A percentile compares a stretch with the other conserved stretches of the same genome.
phyloP scores from a whole-genome alignment of 2,329 filamentous ascomycete species.

The Colletotrichum lentis region DNA sequence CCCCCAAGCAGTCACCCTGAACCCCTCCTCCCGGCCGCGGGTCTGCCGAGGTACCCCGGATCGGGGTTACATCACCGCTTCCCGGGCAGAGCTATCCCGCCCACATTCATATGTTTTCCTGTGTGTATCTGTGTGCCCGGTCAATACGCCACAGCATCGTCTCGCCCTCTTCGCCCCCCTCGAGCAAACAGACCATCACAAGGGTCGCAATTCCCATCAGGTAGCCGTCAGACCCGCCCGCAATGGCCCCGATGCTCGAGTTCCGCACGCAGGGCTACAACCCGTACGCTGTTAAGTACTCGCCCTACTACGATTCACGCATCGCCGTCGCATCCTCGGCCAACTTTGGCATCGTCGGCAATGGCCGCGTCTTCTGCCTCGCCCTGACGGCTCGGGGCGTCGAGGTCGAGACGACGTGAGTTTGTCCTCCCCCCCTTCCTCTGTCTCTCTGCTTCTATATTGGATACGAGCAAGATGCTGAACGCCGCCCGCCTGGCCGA shows the following conservation, averaged over 20 bases:
- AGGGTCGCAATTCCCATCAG: constrained; percentile 14
- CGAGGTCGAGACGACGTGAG: constrained; percentile 80
- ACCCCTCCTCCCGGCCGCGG: neutral
- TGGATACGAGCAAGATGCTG: neutral
- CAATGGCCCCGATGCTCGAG: constrained; percentile 78
- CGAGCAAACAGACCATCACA: neutral
- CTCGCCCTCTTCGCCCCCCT: neutral
- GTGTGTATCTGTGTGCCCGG: neutral
- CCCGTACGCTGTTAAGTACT: constrained; percentile 97
- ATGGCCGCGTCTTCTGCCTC: constrained; percentile 87
- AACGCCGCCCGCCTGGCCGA: neutral
- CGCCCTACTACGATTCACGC: constrained; percentile 94
- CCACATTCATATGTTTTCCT: constrained; percentile 29
- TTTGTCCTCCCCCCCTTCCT: constrained; percentile 13
- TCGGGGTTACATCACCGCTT: constrained; percentile 32
- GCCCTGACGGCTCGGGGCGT: constrained; percentile 85
- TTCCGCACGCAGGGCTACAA: constrained; percentile 94
- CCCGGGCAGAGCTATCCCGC: constrained; percentile 33
- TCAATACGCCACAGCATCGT: neutral
- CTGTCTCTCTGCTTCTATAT: neutral
- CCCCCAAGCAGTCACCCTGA: neutral
- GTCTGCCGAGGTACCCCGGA: constrained; percentile 38
- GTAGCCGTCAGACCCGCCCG: constrained; percentile 18
- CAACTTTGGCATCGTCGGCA: constrained; percentile 97
- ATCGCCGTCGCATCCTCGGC: constrained; percentile 89